Conservation (phyloP, 176 grass and related monocot species). For the Juncus effusus region DNA sequence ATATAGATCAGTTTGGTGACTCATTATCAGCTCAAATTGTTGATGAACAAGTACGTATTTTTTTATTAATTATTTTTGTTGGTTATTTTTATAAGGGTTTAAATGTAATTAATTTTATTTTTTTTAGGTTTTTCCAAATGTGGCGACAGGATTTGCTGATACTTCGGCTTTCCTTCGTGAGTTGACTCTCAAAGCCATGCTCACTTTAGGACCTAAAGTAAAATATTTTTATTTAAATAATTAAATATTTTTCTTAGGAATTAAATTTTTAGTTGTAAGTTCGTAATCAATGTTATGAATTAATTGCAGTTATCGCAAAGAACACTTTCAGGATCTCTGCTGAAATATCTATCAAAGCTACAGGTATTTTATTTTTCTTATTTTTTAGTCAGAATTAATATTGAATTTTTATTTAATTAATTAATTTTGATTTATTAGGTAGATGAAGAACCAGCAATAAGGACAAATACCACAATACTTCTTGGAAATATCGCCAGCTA, state of each 20-base stretch:
- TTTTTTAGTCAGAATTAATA: constrained; percentile 19
- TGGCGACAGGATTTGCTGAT: constrained; percentile 98
- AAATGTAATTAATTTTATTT: constrained; percentile 31
- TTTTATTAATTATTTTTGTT: constrained; percentile 16
- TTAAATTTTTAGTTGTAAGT: background rate
- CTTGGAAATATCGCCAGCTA: constrained; percentile 92
- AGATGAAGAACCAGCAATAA: constrained; percentile 94
- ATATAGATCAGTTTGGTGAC: constrained; percentile 98
- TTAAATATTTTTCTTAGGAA: constrained; percentile 17
- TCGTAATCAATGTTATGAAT: background rate
- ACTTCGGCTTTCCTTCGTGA: constrained; percentile 84
- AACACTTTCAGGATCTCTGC: constrained; percentile 90
- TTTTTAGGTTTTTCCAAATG: constrained; percentile 88
- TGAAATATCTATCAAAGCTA: constrained; percentile 99
- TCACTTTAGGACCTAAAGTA: constrained; percentile 93
- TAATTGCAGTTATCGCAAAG: constrained; percentile 88
- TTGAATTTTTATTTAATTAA: constrained; percentile 8
- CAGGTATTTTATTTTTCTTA: constrained; percentile 50
- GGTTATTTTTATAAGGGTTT: constrained; percentile 16
- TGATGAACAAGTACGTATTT: constrained; percentile 84
- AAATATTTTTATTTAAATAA: constrained; percentile 16
- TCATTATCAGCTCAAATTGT: constrained; percentile 83
- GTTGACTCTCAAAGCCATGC: constrained; percentile 95
- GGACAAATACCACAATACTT: constrained; percentile 97
- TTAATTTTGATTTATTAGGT: constrained; percentile 48